These are phyloP conservation scores for Boletus edulis DNA, from an alignment of 768 basidiomycete species.

Conservation along the genomic window DNA sequence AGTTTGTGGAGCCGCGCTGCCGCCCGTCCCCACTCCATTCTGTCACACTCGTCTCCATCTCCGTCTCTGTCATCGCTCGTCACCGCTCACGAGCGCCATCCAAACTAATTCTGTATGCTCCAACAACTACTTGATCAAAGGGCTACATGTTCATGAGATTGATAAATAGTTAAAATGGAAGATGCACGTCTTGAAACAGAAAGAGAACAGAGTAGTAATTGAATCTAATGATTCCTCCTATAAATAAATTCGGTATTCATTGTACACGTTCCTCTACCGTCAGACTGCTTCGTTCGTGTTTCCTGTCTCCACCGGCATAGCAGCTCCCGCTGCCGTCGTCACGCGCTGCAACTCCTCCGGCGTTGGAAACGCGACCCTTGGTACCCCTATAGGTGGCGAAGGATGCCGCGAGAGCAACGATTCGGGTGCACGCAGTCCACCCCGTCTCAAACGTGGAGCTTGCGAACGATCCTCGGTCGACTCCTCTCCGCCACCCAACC, in stretches of 20 bases:
- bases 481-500: slow-evolving; percentile 27
- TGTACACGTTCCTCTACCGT: slow-evolving; percentile 14
- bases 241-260: slow-evolving; percentile 8
- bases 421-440: slow-evolving; percentile 66
- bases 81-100: too few relatives aligned
- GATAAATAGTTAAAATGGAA: too few relatives aligned
- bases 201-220: background rate
- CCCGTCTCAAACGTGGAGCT: slow-evolving; percentile 59
- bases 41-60: too few relatives aligned
- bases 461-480: slow-evolving; percentile 35
- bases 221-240: slow-evolving; percentile 5
- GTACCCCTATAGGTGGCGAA: slow-evolving; percentile 33
- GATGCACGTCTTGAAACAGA: background rate
- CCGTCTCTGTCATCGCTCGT: too few relatives aligned
- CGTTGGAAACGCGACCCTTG: slow-evolving; percentile 19
- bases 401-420: slow-evolving; percentile 49
- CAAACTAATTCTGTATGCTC: too few relatives aligned
- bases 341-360: slow-evolving; percentile 22
- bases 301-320: background rate
- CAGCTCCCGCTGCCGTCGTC: slow-evolving; percentile 10
- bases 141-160: too few relatives aligned
- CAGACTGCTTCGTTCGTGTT: slow-evolving; percentile 8
- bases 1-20: too few relatives aligned
- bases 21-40: too few relatives aligned
- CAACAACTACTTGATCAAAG: too few relatives aligned